These are phyloP conservation scores for Pythium myriotylum DNA, from an alignment of 352 stramenopile species.

Conservation along the genomic window DNA sequence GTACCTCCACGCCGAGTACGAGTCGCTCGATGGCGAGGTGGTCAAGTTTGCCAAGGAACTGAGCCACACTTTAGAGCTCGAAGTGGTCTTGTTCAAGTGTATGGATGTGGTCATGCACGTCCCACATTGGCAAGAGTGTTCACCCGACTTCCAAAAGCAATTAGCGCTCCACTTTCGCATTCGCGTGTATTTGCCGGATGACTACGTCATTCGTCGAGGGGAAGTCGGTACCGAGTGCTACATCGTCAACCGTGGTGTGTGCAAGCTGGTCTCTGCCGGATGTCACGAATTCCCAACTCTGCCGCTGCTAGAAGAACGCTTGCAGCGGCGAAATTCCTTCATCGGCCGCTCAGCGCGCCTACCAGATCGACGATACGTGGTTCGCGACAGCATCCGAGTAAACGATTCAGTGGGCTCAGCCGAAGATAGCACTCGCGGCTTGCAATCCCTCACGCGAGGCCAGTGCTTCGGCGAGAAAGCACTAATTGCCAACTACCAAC, in stretches of 20 bases:
- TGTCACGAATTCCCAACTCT: constrained; percentile 14
- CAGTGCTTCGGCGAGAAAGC: constrained; percentile 51
- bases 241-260: constrained; percentile 68
- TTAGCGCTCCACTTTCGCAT: constrained; percentile 54
- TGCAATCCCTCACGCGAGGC: constrained; percentile 14
- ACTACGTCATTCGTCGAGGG: constrained; percentile 65
- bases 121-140: constrained; percentile 55
- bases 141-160: constrained; percentile 69
- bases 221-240: constrained; percentile 68
- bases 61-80: constrained; percentile 53
- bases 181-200: constrained; percentile 71
- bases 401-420: background rate
- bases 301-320: constrained; percentile 27
- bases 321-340: background rate
- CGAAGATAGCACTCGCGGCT: constrained; percentile 4
- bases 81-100: constrained; percentile 75
- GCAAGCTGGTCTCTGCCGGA: constrained; percentile 32
- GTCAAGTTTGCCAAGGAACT: constrained; percentile 56
- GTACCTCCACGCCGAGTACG: constrained; percentile 66
- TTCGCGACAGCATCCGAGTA: background rate
- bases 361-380: background rate
- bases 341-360: background rate
- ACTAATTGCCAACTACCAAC: constrained; percentile 46
- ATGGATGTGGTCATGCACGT: constrained; percentile 65
- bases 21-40: constrained; percentile 60